Conservation (phyloP, 345 rosid genomes). For the Corymbia maculata region DNA sequence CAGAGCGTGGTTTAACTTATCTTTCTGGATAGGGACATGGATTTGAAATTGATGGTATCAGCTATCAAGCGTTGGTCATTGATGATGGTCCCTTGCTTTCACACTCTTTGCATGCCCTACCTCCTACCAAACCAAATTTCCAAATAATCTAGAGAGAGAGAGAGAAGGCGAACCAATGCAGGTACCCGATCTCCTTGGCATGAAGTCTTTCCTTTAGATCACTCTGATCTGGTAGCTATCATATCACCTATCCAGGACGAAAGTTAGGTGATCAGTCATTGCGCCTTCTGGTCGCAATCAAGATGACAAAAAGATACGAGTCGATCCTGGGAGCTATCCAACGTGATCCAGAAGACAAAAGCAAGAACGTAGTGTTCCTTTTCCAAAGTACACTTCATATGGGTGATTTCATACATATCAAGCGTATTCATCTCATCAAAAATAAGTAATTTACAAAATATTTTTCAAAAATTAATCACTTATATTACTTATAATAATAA, state of each 20-base stretch:
- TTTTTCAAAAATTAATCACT: too few relatives aligned
- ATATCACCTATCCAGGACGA: background rate
- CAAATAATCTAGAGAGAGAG: background rate
- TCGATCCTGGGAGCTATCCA: background rate
- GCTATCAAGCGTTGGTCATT: background rate
- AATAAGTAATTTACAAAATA: too few relatives aligned
- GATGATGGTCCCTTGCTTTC: background rate
- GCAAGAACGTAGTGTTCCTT: background rate
- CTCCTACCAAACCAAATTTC: background rate
- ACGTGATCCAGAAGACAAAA: background rate
- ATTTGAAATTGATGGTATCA: background rate
- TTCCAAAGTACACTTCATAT: background rate
- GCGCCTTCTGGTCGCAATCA: background rate
- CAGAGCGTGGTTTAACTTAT: background rate
- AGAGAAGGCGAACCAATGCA: background rate
- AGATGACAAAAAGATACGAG: background rate
- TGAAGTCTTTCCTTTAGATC: background rate
- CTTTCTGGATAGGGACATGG: background rate
- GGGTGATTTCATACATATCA: too few relatives aligned
- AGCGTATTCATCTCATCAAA: too few relatives aligned
- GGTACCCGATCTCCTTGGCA: background rate
- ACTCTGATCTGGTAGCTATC: background rate
- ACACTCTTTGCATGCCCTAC: background rate
- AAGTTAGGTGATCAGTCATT: background rate
- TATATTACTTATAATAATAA: too few relatives aligned